Evolutionary conservation across 2,329 filamentous ascomycete genomes (phyloP), one percentile per base, ranked within the genome.

Genomic region (Ophiostoma triangulosporum): DNA sequence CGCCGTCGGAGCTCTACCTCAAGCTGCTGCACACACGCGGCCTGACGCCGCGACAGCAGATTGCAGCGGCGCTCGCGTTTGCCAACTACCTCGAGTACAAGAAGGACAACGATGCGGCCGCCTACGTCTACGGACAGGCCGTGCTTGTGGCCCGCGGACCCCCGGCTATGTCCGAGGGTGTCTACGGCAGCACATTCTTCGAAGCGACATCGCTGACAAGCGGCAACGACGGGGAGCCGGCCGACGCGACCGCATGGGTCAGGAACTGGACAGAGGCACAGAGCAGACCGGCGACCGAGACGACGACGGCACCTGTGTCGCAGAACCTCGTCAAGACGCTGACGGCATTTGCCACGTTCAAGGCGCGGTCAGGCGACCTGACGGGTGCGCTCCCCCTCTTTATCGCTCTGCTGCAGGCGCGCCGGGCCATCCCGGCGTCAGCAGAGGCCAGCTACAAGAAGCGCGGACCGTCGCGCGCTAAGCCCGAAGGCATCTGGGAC

Each of bases 21-120:
- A 86, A 86, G 62, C 81, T 96, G 49, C 69, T 96, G 52, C 88
- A 83, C 6, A 91, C 87, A 0, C 76, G 77, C 53, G 91, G 91
- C 1, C 87, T 97, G 62, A 83, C 78, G 1, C 75, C 79, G n/a
- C 76, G 80, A 54, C 88, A 97, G 66, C 83, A 81, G 62, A 73
- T 96, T 51, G 83, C 91, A 55, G 89, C 90, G 4, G 84, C 87
- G 3, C 70, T 95, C 40, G 84, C 83, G 1, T 95, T 90, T 64
- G 91, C 85, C 2, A 84, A 87, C 53, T 96, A 86, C 78, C 74
- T 95, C 36, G 86, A 89, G 59, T 91, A 80, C 69, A 91, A 90
- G 68, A 74, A 78, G 1, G 65, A 60, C 40, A 5, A 4, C 6
- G 54, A 45, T 2, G 54, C 54, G 1, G 59, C 59, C 11, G 57